A percentile compares a stretch with the other conserved stretches of the same genome.
Conservation (phyloP, 306 rosid species). For the Cucumis melo region DNA sequence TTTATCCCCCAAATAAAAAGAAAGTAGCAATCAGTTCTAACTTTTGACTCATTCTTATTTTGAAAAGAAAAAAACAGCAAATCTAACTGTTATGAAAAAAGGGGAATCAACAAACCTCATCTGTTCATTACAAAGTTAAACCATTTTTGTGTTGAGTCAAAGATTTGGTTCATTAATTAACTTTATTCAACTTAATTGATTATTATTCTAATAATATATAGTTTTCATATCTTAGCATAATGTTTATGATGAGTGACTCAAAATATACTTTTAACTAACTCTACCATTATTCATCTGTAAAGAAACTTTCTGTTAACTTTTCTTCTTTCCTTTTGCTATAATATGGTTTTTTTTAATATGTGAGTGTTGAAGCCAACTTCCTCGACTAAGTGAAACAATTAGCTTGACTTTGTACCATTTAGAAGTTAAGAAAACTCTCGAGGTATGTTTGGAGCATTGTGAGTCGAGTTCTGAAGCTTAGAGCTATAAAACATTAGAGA, state of each 20-base stretch:
- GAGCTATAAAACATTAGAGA: too few species aligned
- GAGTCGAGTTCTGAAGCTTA: too few species aligned
- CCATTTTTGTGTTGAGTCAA: constrained; percentile 1
- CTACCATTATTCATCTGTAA: neutral
- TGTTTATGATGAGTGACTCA: neutral
- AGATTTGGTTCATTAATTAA: neutral
- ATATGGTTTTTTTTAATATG: neutral
- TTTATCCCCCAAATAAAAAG: neutral
- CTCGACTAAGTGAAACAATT: too few species aligned
- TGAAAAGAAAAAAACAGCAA: neutral
- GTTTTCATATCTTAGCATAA: neutral
- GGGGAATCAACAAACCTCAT: neutral
- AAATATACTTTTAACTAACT: neutral
- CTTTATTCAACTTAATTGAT: neutral
- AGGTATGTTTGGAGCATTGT: too few species aligned
- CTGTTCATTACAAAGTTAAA: neutral
- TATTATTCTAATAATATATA: neutral
- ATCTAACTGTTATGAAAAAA: neutral
- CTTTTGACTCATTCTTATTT: constrained; percentile 1
- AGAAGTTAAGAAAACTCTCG: too few species aligned
- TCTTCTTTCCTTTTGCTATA: neutral
- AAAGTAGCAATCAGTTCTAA: neutral
- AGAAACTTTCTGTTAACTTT: neutral
- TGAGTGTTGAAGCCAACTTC: too few species aligned
- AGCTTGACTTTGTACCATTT: too few species aligned